These are phyloP conservation scores for Phaeoacremonium minimum DNA, from an alignment of 2,329 filamentous ascomycete species.

Conservation along the genomic window DNA sequence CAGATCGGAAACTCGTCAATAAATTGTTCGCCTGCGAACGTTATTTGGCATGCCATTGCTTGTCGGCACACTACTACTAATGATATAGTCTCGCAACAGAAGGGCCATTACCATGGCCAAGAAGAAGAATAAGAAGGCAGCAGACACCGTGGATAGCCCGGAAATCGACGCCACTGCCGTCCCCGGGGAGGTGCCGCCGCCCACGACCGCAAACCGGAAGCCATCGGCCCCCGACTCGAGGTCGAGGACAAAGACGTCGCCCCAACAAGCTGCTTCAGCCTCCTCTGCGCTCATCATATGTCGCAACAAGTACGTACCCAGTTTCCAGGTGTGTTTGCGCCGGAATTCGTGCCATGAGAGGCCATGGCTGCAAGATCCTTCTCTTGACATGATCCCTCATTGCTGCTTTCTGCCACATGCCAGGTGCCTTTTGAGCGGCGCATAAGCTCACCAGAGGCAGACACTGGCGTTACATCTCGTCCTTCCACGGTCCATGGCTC, in stretches of 20 bases:
- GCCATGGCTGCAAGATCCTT: not conserved
- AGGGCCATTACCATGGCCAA: conserved; percentile 43
- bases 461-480: conserved; percentile 82
- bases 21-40: too few species aligned
- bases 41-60: too few species aligned
- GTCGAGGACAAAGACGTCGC: conserved; percentile 12
- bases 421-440: not conserved
- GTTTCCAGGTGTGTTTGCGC: not conserved
- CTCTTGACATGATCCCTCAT: conserved; percentile 6
- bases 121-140: conserved; percentile 38
- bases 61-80: too few species aligned
- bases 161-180: conserved; percentile 10
- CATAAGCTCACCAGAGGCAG: conserved; percentile 33
- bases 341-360: not conserved
- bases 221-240: not conserved
- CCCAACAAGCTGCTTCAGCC: conserved; percentile 23
- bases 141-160: conserved; percentile 17
- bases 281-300: conserved; percentile 55
- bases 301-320: conserved; percentile 60
- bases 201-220: not conserved
- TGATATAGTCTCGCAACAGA: too few species aligned
- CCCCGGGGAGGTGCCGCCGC: too few species aligned
- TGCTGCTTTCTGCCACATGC: not conserved
- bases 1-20: too few species aligned
- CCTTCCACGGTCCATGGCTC: conserved; percentile 80